Conservation (phyloP, 345 rosid genomes). For the Arabidopsis thaliana region DNA sequence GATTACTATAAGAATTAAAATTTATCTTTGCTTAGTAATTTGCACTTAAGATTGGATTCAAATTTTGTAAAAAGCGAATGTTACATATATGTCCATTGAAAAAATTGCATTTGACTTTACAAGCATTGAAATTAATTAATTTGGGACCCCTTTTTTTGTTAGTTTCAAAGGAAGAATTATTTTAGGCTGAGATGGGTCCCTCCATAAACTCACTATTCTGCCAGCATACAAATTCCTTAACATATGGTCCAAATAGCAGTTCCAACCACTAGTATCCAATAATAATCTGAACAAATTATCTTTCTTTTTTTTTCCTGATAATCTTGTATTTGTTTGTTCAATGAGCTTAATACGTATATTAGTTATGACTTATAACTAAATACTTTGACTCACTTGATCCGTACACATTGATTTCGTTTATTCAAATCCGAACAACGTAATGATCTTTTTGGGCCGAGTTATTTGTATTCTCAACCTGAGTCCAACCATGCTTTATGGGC, state of each 20-base stretch:
- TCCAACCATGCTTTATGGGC: background rate
- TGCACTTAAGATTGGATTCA: background rate
- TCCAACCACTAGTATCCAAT: constrained; percentile 42
- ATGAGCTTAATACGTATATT: background rate
- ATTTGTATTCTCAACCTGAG: background rate
- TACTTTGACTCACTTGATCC: constrained; percentile 6
- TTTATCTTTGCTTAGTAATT: background rate
- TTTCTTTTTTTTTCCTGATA: background rate
- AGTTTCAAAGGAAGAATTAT: constrained; percentile 41
- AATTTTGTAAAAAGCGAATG: background rate
- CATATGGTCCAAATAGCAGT: constrained; percentile 44
- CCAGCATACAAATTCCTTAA: constrained; percentile 43
- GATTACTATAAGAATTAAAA: no score
- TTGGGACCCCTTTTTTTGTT: constrained; percentile 11
- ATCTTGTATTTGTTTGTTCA: constrained; percentile 12
- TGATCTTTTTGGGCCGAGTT: background rate
- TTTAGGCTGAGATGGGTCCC: constrained; percentile 36
- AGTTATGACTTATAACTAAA: background rate
- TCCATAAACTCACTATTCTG: constrained; percentile 37
- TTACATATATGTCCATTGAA: constrained; percentile 15
- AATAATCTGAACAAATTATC: background rate
- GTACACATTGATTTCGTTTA: background rate
- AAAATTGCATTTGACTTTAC: constrained; percentile 38
- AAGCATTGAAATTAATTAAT: constrained; percentile 8
- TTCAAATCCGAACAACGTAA: background rate